Base-by-base conservation (phyloP, 2,329 filamentous ascomycete species). In the Calonectria pseudoturangicola region DNA sequence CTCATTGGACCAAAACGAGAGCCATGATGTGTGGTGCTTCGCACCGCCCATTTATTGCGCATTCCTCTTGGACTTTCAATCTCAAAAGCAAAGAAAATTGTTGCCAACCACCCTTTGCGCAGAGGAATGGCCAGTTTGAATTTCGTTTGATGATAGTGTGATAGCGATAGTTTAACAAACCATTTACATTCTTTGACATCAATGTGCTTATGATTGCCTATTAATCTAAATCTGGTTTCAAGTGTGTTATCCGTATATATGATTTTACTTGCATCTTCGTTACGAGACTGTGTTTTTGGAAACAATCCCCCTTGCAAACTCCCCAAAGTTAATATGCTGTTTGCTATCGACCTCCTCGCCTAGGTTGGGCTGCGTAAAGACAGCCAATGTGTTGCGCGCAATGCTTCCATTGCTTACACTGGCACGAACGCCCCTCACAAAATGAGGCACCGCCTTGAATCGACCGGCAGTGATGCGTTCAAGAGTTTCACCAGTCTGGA, bases 311-410 rank as follows among this genome's bases (percentile, higher is more conserved):
- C 90, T 84, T 3, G 94, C 94, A 87, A 96, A 95, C 79, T 93
- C 90, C 27, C 93, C 94, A 88, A 96, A 96, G 47, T 90, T 93
- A 70, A 92, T 87, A 45, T 90, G 89, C 78, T 91, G 88, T 81
- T 90, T 87, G 71, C 91, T 88, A 80, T 96, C 94, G 16, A 96
- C 93, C 84, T 92, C 89, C 78, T 96, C 94, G 78, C 91, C 94
- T 73, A 98, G 84, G 86, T 98, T 98, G 28, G 97, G 97, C 89
- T 99, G 97, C 71, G 96, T 99, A 81, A 98, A 99, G 12, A 98
- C 95, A 0, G 97, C 97, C 77, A 99, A 85, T 12, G 97, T 99
- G 85, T 98, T 98, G 72, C 93, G 87, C 33, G 93, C 94, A 72
- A 96, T 89, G 33, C 86, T 86, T 2, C 86, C 87, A 16, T 85